Evolutionary conservation across 306 rosid genomes (phyloP).

Genomic region (Inga laurina): DNA sequence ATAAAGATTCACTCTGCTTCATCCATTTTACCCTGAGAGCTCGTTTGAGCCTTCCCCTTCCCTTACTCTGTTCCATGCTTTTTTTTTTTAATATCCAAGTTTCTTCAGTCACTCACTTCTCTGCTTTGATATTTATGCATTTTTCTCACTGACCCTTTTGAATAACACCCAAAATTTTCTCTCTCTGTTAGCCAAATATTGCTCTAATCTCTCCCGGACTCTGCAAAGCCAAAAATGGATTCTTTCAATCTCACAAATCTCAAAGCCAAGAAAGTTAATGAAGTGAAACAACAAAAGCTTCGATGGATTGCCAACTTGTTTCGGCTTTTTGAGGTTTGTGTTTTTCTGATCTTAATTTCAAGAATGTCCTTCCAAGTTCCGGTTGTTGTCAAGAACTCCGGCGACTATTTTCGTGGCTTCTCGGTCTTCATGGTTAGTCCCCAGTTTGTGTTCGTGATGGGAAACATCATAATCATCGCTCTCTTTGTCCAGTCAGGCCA

Average conservation of each 20-base stretch:
- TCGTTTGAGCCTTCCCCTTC: constrained; percentile 16
- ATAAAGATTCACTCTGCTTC: neutral
- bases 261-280: constrained; percentile 70
- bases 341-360: constrained; percentile 58
- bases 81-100: constrained; percentile 32
- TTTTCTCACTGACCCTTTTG: constrained; percentile 34
- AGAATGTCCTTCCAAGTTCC: constrained; percentile 59
- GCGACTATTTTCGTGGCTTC: constrained; percentile 54
- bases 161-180: constrained; percentile 33
- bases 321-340: constrained; percentile 60
- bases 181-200: neutral
- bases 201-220: neutral
- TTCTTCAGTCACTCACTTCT: constrained; percentile 37
- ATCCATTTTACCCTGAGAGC: neutral
- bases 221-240: constrained; percentile 43
- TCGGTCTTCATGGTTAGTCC: constrained; percentile 54
- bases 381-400: constrained; percentile 55
- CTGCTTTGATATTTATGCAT: constrained; percentile 36
- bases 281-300: constrained; percentile 51
- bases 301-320: constrained; percentile 52
- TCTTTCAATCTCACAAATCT: constrained; percentile 59
- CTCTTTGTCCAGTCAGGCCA: constrained; percentile 67
- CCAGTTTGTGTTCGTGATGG: constrained; percentile 68
- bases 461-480: constrained; percentile 72
- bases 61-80: constrained; percentile 52